phyloP scores from a whole-genome alignment of 768 basidiomycete species.

The Lactarius indigo region DNA sequence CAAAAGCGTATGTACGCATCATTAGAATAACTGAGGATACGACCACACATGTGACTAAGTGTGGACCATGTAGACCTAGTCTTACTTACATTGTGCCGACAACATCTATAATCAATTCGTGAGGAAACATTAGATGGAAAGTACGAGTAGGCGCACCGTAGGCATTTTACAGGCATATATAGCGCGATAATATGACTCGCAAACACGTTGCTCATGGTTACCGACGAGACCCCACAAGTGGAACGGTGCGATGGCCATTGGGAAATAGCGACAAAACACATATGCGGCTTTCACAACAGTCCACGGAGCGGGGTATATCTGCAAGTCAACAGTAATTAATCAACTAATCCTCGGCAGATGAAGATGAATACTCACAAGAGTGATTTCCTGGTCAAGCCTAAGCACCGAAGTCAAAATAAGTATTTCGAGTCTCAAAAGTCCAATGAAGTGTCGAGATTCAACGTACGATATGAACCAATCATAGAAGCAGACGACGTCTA shows the following conservation, averaged over 20 bases:
- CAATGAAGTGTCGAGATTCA: neutral
- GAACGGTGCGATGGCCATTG: too few relatives aligned
- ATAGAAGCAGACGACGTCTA: slow-evolving; percentile 22
- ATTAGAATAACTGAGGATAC: slow-evolving; percentile 16
- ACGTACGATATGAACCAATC: slow-evolving; percentile 26
- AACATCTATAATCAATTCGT: too few relatives aligned
- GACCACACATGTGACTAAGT: neutral
- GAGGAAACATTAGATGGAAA: too few relatives aligned
- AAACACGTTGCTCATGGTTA: slow-evolving; percentile 5
- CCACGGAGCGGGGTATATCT: slow-evolving; percentile 21
- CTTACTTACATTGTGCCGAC: slow-evolving; percentile 19
- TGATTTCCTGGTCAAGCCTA: slow-evolving; percentile 20
- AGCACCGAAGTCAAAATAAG: neutral
- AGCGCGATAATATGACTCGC: slow-evolving; percentile 4
- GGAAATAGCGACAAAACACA: slow-evolving; percentile 22
- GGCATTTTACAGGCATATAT: slow-evolving; percentile 19
- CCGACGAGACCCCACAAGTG: slow-evolving; percentile 11
- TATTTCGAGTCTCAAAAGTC: neutral
- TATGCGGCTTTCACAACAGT: slow-evolving; percentile 18
- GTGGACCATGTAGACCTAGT: neutral
- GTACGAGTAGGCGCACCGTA: slow-evolving; percentile 3
- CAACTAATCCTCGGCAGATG: neutral
- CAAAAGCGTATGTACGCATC: slow-evolving; percentile 24
- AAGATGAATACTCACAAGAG: neutral
- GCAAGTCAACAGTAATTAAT: neutral